Conservation (phyloP, 2,329 filamentous ascomycete species). For the Claviceps paspali region DNA sequence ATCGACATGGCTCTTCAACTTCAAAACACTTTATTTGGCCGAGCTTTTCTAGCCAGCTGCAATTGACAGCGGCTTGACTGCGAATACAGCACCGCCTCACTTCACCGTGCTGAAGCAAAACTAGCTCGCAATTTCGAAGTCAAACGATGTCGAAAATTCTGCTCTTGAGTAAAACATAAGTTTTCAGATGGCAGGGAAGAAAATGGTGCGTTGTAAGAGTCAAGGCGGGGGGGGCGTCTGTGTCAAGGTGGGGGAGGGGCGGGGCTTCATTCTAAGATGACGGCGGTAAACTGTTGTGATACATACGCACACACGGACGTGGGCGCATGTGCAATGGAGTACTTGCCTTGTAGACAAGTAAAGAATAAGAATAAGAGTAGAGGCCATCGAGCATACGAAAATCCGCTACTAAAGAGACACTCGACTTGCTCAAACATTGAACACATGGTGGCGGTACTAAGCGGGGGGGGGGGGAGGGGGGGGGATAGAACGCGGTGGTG, state of each 20-base stretch:
- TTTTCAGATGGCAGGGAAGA: neutral
- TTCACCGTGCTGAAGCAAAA: neutral
- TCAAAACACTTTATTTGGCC: neutral
- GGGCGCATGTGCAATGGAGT: no score
- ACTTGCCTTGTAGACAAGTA: no score
- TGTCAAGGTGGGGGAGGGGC: neutral
- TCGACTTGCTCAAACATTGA: no score
- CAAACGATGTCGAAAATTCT: neutral
- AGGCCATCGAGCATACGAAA: no score
- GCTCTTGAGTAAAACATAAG: neutral
- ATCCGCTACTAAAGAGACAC: no score
- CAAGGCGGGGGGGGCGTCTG: neutral
- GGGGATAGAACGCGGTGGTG: neutral
- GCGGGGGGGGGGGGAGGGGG: neutral
- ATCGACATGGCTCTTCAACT: slow-evolving; percentile 50
- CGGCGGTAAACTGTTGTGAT: no score
- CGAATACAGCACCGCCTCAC: neutral
- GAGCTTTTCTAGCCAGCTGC: neutral
- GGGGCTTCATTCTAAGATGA: no score
- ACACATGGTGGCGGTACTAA: neutral
- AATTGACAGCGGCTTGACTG: neutral
- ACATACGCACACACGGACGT: no score
- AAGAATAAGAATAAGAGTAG: no score
- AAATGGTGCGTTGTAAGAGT: slow-evolving; percentile 2
- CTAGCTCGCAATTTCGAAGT: neutral